phyloP scores from a whole-genome alignment of 805 yeast genomes.

The Nakazawaea populi region DNA sequence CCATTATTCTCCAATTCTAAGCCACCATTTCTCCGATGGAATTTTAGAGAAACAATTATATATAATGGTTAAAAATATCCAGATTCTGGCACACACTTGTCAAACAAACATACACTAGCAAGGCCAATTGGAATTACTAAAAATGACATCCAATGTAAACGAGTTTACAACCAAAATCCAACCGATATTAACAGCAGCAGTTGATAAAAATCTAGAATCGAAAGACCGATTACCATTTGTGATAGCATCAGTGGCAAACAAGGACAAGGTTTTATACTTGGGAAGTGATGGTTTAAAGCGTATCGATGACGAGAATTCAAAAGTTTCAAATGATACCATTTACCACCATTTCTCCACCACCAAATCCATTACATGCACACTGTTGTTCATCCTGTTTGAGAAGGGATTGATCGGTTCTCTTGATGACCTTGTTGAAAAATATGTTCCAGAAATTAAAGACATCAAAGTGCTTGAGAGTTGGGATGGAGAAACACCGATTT shows the following conservation, averaged over 20 bases:
- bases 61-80: no score
- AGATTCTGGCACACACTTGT: no score
- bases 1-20: no score
- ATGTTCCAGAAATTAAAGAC: conserved; percentile 24
- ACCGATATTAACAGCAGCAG: conserved; percentile 6
- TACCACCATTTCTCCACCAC: conserved; percentile 28
- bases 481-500: not conserved
- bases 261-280: conserved; percentile 1
- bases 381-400: conserved; percentile 27
- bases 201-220: not conserved
- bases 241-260: conserved; percentile 1
- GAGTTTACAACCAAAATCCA: not conserved
- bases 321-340: conserved; percentile 18
- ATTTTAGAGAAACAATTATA: no score
- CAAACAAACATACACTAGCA: no score
- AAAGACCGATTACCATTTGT: not conserved
- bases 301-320: conserved; percentile 7
- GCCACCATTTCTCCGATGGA: no score
- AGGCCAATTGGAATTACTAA: no score
- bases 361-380: conserved; percentile 24
- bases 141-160: no score
- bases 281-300: conserved; percentile 11
- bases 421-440: conserved; percentile 24
- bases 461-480: conserved; percentile 18
- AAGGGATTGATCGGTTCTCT: conserved; percentile 24